Evolutionary conservation across 768 basidiomycete genomes (phyloP).

Genomic region (Pholiota molesta): DNA sequence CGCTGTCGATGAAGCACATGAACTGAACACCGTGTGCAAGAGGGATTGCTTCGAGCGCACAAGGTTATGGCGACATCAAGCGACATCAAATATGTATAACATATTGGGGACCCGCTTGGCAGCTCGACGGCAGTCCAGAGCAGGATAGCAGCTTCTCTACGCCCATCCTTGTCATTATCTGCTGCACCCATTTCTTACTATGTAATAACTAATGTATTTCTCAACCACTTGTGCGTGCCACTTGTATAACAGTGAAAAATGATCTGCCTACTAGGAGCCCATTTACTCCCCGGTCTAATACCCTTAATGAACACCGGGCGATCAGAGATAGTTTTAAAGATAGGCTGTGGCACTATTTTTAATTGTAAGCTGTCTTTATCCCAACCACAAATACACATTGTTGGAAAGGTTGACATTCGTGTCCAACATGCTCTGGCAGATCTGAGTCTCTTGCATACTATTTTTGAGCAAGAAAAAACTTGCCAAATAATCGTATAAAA

Average conservation of each 20-base stretch:
- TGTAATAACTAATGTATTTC: background rate
- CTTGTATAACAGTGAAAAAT: background rate
- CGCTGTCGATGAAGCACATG: background rate
- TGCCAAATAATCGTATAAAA: background rate
- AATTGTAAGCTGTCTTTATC: background rate
- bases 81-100: background rate
- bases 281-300: background rate
- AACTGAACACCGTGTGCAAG: background rate
- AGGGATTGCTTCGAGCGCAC: background rate
- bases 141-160: background rate
- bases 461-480: background rate
- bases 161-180: background rate
- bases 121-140: background rate
- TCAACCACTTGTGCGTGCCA: background rate
- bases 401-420: background rate
- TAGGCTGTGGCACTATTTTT: background rate
- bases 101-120: background rate
- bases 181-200: background rate
- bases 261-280: background rate
- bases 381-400: no score
- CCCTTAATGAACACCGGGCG: background rate
- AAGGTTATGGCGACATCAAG: background rate
- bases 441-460: background rate
- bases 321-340: background rate
- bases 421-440: background rate